A percentile compares a stretch with the other conserved stretches of the same genome.
Evolutionary conservation across 345 rosid genomes (phyloP).

Genomic region (Jatropha curcas): DNA sequence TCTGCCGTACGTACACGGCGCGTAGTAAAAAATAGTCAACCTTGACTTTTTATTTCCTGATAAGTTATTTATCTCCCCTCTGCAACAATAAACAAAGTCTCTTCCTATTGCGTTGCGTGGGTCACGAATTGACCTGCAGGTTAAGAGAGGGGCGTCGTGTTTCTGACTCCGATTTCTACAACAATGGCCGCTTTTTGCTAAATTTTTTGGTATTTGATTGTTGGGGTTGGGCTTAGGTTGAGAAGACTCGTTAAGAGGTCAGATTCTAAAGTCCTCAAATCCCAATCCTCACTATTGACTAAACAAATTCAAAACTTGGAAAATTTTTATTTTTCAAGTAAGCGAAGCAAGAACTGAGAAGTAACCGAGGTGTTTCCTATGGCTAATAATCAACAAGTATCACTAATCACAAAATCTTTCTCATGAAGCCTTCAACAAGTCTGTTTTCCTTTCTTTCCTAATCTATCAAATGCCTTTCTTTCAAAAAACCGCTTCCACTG

Average conservation of each 20-base stretch:
- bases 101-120: too few species aligned
- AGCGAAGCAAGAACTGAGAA: conserved; percentile 27
- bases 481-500: not conserved
- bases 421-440: conserved; percentile 22
- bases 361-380: conserved; percentile 22
- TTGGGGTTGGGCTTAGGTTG: not conserved
- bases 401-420: conserved; percentile 7
- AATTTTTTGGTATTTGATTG: not conserved
- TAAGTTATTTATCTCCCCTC: not conserved
- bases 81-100: too few species aligned
- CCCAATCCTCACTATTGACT: conserved; percentile 18
- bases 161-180: conserved; percentile 6
- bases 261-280: not conserved
- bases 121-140: conserved; percentile 9
- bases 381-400: not conserved
- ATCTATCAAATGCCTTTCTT: conserved; percentile 23
- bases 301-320: not conserved
- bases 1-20: conserved; percentile 17
- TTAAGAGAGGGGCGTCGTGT: not conserved
- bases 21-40: conserved; percentile 8
- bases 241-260: not conserved
- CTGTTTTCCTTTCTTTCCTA: not conserved
- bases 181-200: too few species aligned
- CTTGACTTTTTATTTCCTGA: conserved; percentile 1
- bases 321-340: conserved; percentile 12